Conservation (phyloP, 805 yeast genomes). For the Saturnispora diversa region DNA sequence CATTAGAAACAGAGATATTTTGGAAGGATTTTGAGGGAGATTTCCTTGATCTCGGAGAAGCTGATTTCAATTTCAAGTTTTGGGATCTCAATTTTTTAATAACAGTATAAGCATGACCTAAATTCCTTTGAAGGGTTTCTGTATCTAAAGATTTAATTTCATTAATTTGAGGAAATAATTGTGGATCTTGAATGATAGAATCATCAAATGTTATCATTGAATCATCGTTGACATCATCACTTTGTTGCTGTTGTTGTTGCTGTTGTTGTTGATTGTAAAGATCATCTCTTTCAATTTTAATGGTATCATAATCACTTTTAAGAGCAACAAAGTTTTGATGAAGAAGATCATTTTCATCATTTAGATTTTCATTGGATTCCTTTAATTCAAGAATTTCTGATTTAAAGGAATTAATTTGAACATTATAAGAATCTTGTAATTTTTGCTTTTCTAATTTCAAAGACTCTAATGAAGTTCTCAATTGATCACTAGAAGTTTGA, state of each 20-base stretch:
- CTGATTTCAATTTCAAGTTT: slow-evolving; percentile 9
- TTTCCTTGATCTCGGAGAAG: slow-evolving; percentile 2
- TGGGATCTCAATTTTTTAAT: slow-evolving; percentile 47
- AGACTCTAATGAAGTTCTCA: slow-evolving; percentile 44
- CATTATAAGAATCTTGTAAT: slow-evolving; percentile 33
- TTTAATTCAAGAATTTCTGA: slow-evolving; percentile 42
- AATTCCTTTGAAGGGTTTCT: slow-evolving; percentile 57
- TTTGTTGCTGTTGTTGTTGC: slow-evolving; percentile 14
- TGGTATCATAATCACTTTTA: slow-evolving; percentile 16
- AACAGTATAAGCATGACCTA: slow-evolving; percentile 55
- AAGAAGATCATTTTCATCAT: slow-evolving; percentile 60
- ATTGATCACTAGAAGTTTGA: slow-evolving; percentile 23
- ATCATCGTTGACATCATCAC: slow-evolving; percentile 19
- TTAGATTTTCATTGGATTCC: slow-evolving; percentile 47
- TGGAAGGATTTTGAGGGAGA: slow-evolving; percentile 5
- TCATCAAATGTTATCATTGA: slow-evolving; percentile 31
- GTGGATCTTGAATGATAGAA: slow-evolving; percentile 27
- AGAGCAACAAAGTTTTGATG: slow-evolving; percentile 31
- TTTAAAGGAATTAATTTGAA: slow-evolving; percentile 31
- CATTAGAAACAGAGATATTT: not conserved
- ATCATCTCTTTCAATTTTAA: slow-evolving; percentile 19
- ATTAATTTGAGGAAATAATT: slow-evolving; percentile 27
- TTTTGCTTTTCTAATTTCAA: slow-evolving; percentile 33
- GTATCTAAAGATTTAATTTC: slow-evolving; percentile 45
- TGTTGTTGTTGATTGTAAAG: no score